These are phyloP conservation scores for Fusarium falciforme DNA, from an alignment of 2,329 filamentous ascomycete species.

Conservation along the genomic window DNA sequence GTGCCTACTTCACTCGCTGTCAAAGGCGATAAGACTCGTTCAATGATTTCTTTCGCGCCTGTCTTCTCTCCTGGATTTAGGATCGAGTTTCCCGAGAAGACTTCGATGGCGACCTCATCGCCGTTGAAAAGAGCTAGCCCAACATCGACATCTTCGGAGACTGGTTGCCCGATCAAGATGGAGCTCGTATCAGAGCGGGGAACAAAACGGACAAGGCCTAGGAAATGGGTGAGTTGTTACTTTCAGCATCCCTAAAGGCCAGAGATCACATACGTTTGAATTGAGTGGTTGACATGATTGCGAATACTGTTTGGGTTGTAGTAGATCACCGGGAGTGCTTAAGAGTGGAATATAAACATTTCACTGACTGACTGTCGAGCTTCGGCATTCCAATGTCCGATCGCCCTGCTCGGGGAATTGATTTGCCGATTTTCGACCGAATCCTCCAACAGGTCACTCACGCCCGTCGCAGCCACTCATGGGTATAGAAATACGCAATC, in stretches of 20 bases:
- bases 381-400: background rate
- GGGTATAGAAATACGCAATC: background rate
- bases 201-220: conserved; percentile 70
- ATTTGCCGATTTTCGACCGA: background rate
- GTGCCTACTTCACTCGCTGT: conserved; percentile 56
- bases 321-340: background rate
- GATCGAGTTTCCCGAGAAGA: conserved; percentile 68
- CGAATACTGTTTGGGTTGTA: background rate
- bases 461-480: background rate
- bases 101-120: conserved; percentile 63
- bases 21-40: conserved; percentile 58
- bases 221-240: background rate
- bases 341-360: background rate
- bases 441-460: background rate
- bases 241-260: background rate
- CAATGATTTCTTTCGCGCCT: conserved; percentile 56
- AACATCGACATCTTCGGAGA: conserved; percentile 63
- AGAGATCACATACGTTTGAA: background rate
- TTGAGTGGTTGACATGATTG: background rate
- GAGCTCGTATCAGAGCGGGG: conserved; percentile 60
- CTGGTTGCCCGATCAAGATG: conserved; percentile 66
- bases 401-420: background rate
- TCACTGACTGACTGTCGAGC: background rate
- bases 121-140: conserved; percentile 66
- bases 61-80: conserved; percentile 64